Base-by-base conservation (phyloP, 345 rosid genomes). In the Cardamine resedifolia region DNA sequence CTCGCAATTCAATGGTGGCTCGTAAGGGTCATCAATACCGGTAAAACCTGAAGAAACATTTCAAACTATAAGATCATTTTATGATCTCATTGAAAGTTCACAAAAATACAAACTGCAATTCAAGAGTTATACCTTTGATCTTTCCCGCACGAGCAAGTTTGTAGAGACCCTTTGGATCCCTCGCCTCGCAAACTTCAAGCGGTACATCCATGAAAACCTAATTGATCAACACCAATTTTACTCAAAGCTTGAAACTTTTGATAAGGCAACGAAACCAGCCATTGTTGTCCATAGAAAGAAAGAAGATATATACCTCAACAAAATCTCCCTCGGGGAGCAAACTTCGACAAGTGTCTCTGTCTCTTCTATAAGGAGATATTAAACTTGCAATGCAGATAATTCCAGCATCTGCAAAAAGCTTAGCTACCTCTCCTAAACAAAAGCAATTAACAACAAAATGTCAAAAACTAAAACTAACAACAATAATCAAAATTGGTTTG, bases 71-170 rank as follows among this genome's bases (percentile, higher is more conserved):
- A 16, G 7, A 33, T 66, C 41, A 56, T 14, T 28, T 55, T 0
- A 2, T 0, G 16, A 47, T 64, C 43, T 45, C 11, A 45, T n/a
- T 10, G 7, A 52, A 14, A 58, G 11, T 2, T 50, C 33, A 45
- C 24, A 67, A 9, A 64, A 39, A 51, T 69, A 58, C 41, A 11
- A 74, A 66, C 10, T 0, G 8, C 12, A 28, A 4, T 49, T 39
- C 45, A 58, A 38, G 10, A 61, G 12, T 36, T 80, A 87, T n/a
- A n/a, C 97, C 91, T 83, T 85, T 88, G 71, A 91, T 86, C 76
- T 87, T 91, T 72, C 97, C 97, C 0, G 96, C 89, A 51, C 97
- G 85, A 39, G 96, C 97, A 68, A 91, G 91, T 84, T 87, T 88
- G 87, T 91, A 91, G 3, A 91, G 78, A 70, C 96, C 96, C 83